Percentiles rank a stretch among this genome's conserved stretches.
These are phyloP conservation scores for Sideroxylon spinosum DNA, from an alignment of 179 eudicot species.

Conservation along the genomic window DNA sequence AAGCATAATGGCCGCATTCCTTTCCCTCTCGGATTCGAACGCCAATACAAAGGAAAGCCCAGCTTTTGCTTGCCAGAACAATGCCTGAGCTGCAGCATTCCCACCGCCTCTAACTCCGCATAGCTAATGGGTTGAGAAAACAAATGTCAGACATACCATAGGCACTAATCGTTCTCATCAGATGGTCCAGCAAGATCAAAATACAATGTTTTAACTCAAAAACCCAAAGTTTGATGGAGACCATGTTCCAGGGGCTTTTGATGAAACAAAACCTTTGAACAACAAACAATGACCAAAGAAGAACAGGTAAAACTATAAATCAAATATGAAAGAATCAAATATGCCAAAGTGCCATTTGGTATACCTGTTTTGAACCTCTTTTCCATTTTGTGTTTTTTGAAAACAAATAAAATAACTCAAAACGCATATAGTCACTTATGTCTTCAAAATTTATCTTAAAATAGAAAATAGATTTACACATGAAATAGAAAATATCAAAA, in stretches of 20 bases:
- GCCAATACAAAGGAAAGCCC: slow-evolving; percentile 75
- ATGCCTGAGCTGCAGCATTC: slow-evolving; percentile 89
- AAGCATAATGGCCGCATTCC: slow-evolving; percentile 87
- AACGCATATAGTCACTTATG: no score
- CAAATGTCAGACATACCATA: background rate
- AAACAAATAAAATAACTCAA: no score
- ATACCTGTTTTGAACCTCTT: no score
- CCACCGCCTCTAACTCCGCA: slow-evolving; percentile 99
- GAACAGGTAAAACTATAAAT: background rate
- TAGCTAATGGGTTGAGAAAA: slow-evolving; percentile 37
- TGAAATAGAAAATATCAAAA: no score
- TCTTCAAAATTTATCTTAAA: no score
- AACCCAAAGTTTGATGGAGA: background rate
- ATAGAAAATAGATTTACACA: no score
- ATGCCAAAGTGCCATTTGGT: no score
- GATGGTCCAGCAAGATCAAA: no score
- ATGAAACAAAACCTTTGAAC: background rate
- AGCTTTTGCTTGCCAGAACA: slow-evolving; percentile 74
- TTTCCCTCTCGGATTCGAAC: slow-evolving; percentile 82
- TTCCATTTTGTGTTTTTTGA: no score
- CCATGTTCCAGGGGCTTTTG: background rate
- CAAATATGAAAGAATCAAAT: background rate
- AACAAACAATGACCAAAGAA: background rate
- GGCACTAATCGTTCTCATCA: background rate
- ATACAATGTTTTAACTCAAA: background rate